phyloP scores from a whole-genome alignment of 1,284 basidiomycete genomes.

The Malassezia globosa region DNA sequence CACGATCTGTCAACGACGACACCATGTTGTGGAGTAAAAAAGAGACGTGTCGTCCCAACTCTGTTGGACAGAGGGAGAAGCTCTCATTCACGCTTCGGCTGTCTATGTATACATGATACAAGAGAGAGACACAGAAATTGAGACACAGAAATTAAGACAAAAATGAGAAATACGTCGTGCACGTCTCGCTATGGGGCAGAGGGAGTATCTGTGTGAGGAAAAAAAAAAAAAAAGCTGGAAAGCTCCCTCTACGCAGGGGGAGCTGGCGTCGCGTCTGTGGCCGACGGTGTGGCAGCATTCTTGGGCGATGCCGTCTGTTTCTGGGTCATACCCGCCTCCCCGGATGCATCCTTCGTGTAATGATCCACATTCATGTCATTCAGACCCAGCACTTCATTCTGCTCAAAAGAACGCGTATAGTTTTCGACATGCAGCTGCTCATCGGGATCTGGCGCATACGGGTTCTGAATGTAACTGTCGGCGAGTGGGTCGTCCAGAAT shows the following conservation, averaged over 20 bases:
- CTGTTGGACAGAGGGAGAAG: no score
- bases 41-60: no score
- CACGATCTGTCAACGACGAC: not conserved
- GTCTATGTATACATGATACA: no score
- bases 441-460: constrained; percentile 56
- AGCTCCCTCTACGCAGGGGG: no score
- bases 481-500: constrained; percentile 90
- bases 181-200: not conserved
- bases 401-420: constrained; percentile 75
- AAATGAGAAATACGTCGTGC: no score
- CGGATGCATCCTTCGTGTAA: constrained; percentile 16
- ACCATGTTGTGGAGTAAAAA: not conserved
- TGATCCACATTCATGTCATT: constrained; percentile 78
- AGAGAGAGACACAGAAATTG: no score
- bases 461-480: constrained; percentile 90
- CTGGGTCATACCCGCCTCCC: no score
- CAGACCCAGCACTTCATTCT: constrained; percentile 89
- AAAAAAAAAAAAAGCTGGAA: not conserved
- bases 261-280: constrained; percentile 71
- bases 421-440: constrained; percentile 53
- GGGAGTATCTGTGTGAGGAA: not conserved
- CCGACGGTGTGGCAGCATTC: not conserved
- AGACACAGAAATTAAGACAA: no score
- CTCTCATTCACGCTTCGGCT: no score
- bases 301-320: not conserved